Conservation (phyloP, 345 rosid species). For the Corymbia maculata region DNA sequence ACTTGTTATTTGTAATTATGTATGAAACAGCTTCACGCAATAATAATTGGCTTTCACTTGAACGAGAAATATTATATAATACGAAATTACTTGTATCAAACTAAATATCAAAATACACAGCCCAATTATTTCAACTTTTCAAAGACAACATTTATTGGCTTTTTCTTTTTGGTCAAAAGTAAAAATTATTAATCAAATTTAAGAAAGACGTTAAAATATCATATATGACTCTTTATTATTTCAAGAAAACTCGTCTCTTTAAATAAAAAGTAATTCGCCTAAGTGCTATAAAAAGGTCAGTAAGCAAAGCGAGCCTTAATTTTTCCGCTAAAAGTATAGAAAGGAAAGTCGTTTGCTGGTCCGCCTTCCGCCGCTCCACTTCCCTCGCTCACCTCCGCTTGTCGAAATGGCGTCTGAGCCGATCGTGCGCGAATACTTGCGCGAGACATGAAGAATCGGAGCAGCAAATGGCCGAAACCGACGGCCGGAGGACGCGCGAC, state of each 20-base stretch:
- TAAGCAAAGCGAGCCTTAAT: not conserved
- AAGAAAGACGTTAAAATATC: too few relatives aligned
- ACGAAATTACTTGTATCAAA: too few relatives aligned
- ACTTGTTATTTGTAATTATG: too few relatives aligned
- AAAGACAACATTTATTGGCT: too few relatives aligned
- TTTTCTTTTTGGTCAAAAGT: too few relatives aligned
- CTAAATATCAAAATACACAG: too few relatives aligned
- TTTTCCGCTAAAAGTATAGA: not conserved
- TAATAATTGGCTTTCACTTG: too few relatives aligned
- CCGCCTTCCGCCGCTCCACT: not conserved
- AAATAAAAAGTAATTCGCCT: not conserved
- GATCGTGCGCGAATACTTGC: not conserved
- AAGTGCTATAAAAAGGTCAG: not conserved
- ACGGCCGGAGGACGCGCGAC: not conserved
- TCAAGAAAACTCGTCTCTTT: not conserved
- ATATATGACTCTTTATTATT: too few relatives aligned
- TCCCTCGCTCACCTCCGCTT: not conserved
- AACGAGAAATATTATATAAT: too few relatives aligned
- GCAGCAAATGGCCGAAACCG: constrained; percentile 10
- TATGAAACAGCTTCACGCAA: too few relatives aligned
- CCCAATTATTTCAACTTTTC: too few relatives aligned
- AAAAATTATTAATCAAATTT: too few relatives aligned
- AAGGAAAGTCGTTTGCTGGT: not conserved
- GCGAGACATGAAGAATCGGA: not conserved
- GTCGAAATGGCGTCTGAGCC: not conserved